These are phyloP conservation scores for Cornus florida DNA, from an alignment of 148 eudicot species.

Conservation along the genomic window DNA sequence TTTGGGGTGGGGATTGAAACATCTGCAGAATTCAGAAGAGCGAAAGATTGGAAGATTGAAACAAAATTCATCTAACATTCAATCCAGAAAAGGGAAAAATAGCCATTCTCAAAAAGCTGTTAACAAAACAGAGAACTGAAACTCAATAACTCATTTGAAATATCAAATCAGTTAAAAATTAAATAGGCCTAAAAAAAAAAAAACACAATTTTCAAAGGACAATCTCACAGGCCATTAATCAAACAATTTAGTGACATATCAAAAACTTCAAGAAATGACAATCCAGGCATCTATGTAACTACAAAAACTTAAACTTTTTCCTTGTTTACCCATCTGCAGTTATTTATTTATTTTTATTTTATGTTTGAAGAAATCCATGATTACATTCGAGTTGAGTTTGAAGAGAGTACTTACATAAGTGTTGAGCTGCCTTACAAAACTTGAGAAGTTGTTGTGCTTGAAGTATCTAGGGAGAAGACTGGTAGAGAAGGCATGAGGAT, in stretches of 20 bases:
- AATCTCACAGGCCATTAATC: neutral
- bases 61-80: neutral
- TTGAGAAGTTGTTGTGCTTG: slow-evolving; percentile 92
- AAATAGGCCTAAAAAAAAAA: neutral
- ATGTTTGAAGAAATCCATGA: neutral
- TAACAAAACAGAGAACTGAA: neutral
- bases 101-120: neutral
- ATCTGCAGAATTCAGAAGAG: neutral
- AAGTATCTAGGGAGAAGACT: slow-evolving; percentile 70
- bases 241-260: neutral
- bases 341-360: too few species aligned
- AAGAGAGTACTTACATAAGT: slow-evolving; percentile 71
- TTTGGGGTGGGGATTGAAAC: neutral
- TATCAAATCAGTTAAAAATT: neutral
- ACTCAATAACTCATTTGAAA: neutral
- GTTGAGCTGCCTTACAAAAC: slow-evolving; percentile 94
- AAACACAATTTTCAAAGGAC: neutral
- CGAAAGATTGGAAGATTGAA: neutral
- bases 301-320: neutral
- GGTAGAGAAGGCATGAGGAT: slow-evolving; percentile 75
- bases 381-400: neutral
- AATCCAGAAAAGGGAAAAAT: neutral
- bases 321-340: neutral
- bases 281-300: too few species aligned
- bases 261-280: neutral